Evolutionary conservation across 352 stramenopile genomes (phyloP).

Genomic region (Pythium chondricola): DNA sequence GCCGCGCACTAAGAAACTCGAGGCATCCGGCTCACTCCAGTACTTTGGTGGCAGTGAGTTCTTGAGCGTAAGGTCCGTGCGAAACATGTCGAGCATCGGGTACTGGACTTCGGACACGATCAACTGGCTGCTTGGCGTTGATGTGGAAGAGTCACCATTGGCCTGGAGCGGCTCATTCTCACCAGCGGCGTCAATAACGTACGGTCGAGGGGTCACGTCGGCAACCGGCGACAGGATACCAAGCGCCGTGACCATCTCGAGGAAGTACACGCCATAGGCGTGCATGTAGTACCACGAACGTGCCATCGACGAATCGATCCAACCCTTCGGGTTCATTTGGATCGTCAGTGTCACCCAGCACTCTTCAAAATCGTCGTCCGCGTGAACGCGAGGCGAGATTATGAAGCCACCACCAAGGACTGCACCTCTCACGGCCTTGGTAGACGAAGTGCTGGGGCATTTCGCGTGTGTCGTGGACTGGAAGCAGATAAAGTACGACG

Average conservation of each 20-base stretch:
- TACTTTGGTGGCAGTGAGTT: slow-evolving; percentile 62
- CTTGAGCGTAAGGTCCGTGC: slow-evolving; percentile 49
- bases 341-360: slow-evolving; percentile 76
- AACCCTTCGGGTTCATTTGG: slow-evolving; percentile 81
- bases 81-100: slow-evolving; percentile 50
- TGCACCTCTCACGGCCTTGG: slow-evolving; percentile 38
- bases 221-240: slow-evolving; percentile 2
- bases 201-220: slow-evolving; percentile 12
- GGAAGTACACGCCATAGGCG: slow-evolving; percentile 61
- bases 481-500: slow-evolving; percentile 82
- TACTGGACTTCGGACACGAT: slow-evolving; percentile 62
- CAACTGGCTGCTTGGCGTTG: slow-evolving; percentile 18
- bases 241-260: slow-evolving; percentile 71
- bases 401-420: slow-evolving; percentile 81
- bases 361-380: slow-evolving; percentile 57
- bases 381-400: slow-evolving; percentile 32
- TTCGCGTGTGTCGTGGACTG: slow-evolving; percentile 71
- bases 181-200: neutral
- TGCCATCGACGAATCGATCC: slow-evolving; percentile 49
- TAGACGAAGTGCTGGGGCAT: slow-evolving; percentile 26
- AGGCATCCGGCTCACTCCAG: slow-evolving; percentile 72
- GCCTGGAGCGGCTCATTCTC: slow-evolving; percentile 1
- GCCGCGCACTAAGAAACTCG: slow-evolving; percentile 58
- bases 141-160: neutral
- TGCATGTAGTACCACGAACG: slow-evolving; percentile 73